These are phyloP conservation scores for Yarrowia sp. DNA, from an alignment of 805 yeast species.

Conservation along the genomic window DNA sequence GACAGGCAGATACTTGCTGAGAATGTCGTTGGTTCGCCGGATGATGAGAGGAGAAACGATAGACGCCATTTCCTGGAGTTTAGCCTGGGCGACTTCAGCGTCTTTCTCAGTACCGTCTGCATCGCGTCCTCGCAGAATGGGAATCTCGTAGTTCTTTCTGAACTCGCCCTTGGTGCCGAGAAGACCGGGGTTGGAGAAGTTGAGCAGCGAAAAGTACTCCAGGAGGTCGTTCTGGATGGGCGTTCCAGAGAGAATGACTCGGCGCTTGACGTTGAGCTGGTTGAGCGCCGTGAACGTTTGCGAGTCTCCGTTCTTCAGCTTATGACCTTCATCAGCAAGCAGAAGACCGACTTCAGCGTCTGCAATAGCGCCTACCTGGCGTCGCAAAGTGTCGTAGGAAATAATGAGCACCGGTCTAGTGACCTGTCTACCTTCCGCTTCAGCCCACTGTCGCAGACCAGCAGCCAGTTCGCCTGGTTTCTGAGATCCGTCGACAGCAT, in stretches of 20 bases:
- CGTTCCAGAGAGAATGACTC: slow-evolving; percentile 93
- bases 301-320: slow-evolving; percentile 86
- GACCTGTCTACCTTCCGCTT: slow-evolving; percentile 80
- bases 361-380: slow-evolving; percentile 73
- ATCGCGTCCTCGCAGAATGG: slow-evolving; percentile 82
- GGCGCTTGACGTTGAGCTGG: slow-evolving; percentile 76
- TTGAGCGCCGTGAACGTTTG: slow-evolving; percentile 84
- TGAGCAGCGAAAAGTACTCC: slow-evolving; percentile 85
- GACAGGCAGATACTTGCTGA: slow-evolving; percentile 90
- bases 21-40: slow-evolving; percentile 90
- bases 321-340: slow-evolving; percentile 83
- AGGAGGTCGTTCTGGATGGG: slow-evolving; percentile 95
- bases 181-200: slow-evolving; percentile 92
- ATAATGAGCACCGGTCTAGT: slow-evolving; percentile 92
- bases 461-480: slow-evolving; percentile 66
- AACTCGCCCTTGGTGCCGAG: slow-evolving; percentile 83
- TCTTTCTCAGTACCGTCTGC: slow-evolving; percentile 84
- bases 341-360: slow-evolving; percentile 81
- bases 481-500: slow-evolving; percentile 83
- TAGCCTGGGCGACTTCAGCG: slow-evolving; percentile 61
- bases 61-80: slow-evolving; percentile 65
- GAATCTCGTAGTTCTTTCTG: slow-evolving; percentile 76
- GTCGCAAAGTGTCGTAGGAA: slow-evolving; percentile 87
- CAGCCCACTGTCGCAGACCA: slow-evolving; percentile 78
- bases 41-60: slow-evolving; percentile 88